Conservation (phyloP, 2,329 filamentous ascomycete genomes). For the Aspergillus sp. region DNA sequence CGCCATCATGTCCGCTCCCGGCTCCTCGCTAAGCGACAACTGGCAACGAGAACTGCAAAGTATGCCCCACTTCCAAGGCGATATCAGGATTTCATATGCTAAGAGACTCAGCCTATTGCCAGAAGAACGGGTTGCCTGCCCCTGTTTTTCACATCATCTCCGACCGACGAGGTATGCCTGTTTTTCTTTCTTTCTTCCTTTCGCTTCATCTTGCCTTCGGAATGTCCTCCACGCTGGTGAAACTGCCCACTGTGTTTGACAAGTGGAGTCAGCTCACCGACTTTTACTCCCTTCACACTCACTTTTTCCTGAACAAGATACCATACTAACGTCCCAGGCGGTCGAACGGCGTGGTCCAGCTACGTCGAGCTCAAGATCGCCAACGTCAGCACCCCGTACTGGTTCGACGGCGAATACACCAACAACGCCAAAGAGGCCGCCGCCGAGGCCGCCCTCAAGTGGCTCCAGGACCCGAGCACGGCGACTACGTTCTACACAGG, state of each 20-base stretch:
- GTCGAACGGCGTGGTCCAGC: slow-evolving; percentile 87
- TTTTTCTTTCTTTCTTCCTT: slow-evolving; percentile 15
- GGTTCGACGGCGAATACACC: slow-evolving; percentile 86
- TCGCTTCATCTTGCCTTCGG: slow-evolving; percentile 19
- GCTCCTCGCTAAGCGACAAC: slow-evolving; percentile 18
- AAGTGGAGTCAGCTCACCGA: slow-evolving; percentile 35
- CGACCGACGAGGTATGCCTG: slow-evolving; percentile 60
- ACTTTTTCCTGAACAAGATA: slow-evolving; percentile 11
- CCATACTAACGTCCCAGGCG: slow-evolving; percentile 54
- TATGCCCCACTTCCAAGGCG: slow-evolving; percentile 33
- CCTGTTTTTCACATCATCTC: slow-evolving; percentile 70
- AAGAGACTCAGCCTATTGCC: slow-evolving; percentile 55
- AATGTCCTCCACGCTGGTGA: too few species aligned
- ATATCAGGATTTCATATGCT: slow-evolving; percentile 13
- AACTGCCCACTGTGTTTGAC: slow-evolving; percentile 17
- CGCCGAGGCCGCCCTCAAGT: slow-evolving; percentile 67
- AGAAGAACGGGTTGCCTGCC: slow-evolving; percentile 49
- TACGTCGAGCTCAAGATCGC: slow-evolving; percentile 68
- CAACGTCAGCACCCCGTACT: slow-evolving; percentile 71
- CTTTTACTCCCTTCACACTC: slow-evolving; percentile 17
- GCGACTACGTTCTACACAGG: neutral
- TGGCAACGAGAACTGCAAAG: slow-evolving; percentile 61
- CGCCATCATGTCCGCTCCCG: slow-evolving; percentile 22
- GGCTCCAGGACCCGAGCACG: slow-evolving; percentile 21
- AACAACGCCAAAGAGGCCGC: slow-evolving; percentile 88